Base-by-base conservation (phyloP, 345 rosid species). In the Dipteronia sinensis region DNA sequence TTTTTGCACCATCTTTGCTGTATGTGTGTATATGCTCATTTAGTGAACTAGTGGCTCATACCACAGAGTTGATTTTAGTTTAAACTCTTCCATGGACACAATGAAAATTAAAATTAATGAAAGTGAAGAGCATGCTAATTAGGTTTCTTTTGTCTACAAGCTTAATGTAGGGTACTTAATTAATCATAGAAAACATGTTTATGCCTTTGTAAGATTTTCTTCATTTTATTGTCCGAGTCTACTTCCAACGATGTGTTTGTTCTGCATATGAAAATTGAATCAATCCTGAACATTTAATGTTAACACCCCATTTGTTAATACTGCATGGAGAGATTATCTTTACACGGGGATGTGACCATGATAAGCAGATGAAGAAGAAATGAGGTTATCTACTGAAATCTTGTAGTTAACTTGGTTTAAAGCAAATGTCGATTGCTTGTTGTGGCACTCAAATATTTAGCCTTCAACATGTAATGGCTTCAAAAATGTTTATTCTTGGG, bases 341-440 rank as follows among this genome's bases (percentile, higher is more conserved):
- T 10, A 56, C 72, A 69, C 23, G 72, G 46, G 38, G 46, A 72
- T 20, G 59, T 72, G 66, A 59, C 42, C 49, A 20, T 72, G 67
- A 10, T 72, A 40, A 71, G 12, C 17, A 6, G 66, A 27, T 53
- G 67, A 64, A 27, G 67, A 64, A 27, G 9, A 29, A 27, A 27
- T 64, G 19, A 49, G 46, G 63, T 12, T 15, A 47, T 53, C 17
- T 25, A 31, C 53, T 64, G 46, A 49, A 63, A 34, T 65, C 46
- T 49, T 40, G 70, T 49, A 49, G 62, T 64, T 74, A 25, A 64
- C 7, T 63, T 19, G 38, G 62, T 47, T 75, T 8, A 3, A 47
- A 46, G 34, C 15, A 31, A 46, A 51, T 49, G 56, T 63, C 40
- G 19, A 64, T 44, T 44, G 42, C 15, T n/a, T 31, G 1, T 4